These are phyloP conservation scores for Stephania cephalantha DNA, from an alignment of 164 flowering plant genomes.

Conservation along the genomic window DNA sequence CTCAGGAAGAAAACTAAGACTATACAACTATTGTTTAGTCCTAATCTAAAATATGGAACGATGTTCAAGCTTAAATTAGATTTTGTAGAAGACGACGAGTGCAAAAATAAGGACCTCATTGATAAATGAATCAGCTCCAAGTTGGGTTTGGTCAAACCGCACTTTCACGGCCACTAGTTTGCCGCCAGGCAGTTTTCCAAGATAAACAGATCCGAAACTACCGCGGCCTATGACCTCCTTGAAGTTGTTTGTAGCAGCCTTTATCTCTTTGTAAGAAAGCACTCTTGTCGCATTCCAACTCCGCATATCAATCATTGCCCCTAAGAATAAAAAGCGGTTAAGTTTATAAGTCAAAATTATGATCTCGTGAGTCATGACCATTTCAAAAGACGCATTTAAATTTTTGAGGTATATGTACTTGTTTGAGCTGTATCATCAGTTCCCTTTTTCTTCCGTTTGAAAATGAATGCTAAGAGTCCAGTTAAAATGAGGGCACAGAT, in stretches of 20 bases:
- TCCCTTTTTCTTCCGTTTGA: conserved; percentile 29
- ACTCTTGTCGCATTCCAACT: conserved; percentile 62
- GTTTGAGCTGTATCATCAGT: conserved; percentile 23
- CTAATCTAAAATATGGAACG: neutral
- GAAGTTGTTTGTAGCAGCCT: conserved; percentile 68
- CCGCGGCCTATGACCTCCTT: conserved; percentile 77
- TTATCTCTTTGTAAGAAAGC: conserved; percentile 71
- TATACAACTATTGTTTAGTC: no score
- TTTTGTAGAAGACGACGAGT: neutral
- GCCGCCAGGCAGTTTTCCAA: conserved; percentile 72
- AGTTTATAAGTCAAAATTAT: neutral
- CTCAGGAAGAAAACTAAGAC: no score
- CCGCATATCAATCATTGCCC: conserved; percentile 32
- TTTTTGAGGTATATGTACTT: conserved; percentile 31
- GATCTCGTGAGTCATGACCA: conserved; percentile 2
- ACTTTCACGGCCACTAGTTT: conserved; percentile 83
- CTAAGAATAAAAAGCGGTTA: conserved; percentile 20
- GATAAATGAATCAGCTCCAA: conserved; percentile 76
- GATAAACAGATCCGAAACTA: conserved; percentile 82
- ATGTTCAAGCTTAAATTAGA: neutral
- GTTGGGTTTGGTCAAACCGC: conserved; percentile 61
- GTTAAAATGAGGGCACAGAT: conserved; percentile 31
- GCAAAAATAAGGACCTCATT: conserved; percentile 54
- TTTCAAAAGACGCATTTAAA: neutral
- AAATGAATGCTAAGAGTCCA: conserved; percentile 30